These are phyloP conservation scores for Aristolochia contorta DNA, from an alignment of 164 flowering plant species.

Conservation along the genomic window DNA sequence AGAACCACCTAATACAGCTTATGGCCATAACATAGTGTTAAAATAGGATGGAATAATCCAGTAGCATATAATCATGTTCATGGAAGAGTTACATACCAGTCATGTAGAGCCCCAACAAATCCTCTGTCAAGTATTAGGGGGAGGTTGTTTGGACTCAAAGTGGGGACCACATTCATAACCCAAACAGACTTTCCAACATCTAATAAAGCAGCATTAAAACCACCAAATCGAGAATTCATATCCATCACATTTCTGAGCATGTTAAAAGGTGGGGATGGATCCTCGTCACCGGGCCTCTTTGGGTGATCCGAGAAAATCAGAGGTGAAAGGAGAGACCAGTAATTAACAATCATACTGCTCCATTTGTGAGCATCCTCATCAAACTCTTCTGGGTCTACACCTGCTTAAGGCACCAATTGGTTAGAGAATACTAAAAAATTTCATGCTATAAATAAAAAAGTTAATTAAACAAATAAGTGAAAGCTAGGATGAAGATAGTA, in stretches of 20 bases:
- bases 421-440: not conserved
- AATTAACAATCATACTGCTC: conserved; percentile 52
- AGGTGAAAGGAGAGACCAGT: conserved; percentile 97
- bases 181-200: conserved; percentile 74
- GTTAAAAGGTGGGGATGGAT: conserved; percentile 93
- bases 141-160: conserved; percentile 58
- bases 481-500: conserved; percentile 14
- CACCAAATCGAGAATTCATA: conserved; percentile 95
- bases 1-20: too few species aligned
- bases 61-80: not conserved
- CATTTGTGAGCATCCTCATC: conserved; percentile 52
- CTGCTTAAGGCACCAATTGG: conserved; percentile 22
- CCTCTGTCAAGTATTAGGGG: conserved; percentile 91
- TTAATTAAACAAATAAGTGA: too few species aligned
- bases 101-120: conserved; percentile 78
- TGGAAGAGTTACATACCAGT: conserved; percentile 51
- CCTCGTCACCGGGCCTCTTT: conserved; percentile 98
- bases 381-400: conserved; percentile 58
- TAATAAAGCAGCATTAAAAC: conserved; percentile 77
- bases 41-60: too few species aligned
- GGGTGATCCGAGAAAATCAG: conserved; percentile 97
- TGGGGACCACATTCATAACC: conserved; percentile 99
- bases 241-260: conserved; percentile 95
- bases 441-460: not conserved
- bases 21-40: too few species aligned